These are phyloP conservation scores for Eucalyptus victrix DNA, from an alignment of 345 rosid genomes.

Conservation along the genomic window DNA sequence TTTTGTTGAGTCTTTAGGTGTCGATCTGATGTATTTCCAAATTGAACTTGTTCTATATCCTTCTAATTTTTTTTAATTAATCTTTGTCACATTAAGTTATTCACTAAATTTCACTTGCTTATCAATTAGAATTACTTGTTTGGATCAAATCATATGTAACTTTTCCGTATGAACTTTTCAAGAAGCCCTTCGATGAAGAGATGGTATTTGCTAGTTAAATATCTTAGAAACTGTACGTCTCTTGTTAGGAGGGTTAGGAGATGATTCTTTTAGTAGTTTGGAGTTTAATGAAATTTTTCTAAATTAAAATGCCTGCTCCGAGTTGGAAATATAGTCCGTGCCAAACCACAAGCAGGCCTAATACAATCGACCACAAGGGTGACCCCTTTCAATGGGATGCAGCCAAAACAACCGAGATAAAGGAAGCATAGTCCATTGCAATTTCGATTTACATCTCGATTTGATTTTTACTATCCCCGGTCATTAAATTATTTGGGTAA, in stretches of 20 bases:
- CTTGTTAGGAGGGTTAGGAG: neutral
- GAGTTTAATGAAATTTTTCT: neutral
- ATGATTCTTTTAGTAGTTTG: neutral
- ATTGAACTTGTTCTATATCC: neutral
- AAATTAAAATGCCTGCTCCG: neutral
- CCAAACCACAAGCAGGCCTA: neutral
- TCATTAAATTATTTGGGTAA: neutral
- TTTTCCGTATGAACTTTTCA: neutral
- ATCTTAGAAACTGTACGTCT: neutral
- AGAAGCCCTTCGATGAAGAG: neutral
- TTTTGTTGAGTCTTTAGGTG: neutral
- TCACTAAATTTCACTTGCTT: neutral
- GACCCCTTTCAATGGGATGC: neutral
- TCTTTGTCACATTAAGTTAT: neutral
- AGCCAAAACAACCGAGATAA: neutral
- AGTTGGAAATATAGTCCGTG: neutral
- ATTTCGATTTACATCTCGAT: neutral
- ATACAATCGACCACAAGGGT: rapidly evolving
- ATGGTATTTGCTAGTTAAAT: neutral
- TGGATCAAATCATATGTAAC: neutral
- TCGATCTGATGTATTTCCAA: neutral
- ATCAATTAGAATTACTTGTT: neutral
- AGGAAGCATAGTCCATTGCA: neutral
- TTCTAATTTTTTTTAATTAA: neutral
- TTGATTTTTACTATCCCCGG: neutral